Evolutionary conservation across 164 flowering plant genomes (phyloP), one percentile per base, ranked within the genome.

Genomic region (Dillenia turbinata): DNA sequence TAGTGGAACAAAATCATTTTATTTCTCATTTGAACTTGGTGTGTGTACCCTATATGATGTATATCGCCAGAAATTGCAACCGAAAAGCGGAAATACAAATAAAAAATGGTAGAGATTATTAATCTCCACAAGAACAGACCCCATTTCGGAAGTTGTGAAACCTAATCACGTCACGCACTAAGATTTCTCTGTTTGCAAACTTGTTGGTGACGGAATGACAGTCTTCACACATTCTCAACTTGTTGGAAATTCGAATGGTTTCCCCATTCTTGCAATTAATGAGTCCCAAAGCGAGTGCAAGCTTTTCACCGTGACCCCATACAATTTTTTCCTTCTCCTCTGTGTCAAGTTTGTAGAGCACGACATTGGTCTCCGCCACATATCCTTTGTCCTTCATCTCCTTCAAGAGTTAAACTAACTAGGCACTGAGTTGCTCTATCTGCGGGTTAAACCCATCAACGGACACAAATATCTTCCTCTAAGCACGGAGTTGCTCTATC

Each of bases 51-150:
- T 33, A 7, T 33, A 33, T 5, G 5, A 33, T 5, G 40, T 33
- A 33, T 4, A 33, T 33, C 33, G 33, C 33, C 33, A 26, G 33
- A 26, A 26, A 5, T 26, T 1, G 33, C 33, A 26, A 26, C 33
- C 33, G 2, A 26, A 26, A 26, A 26, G 33, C 33, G 2, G 2
- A 5, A 33, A 33, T 33, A 33, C 6, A 33, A 33, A 33, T 33
- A 33, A 33, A 33, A 26, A 33, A 33, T 4, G 40, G 7, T 33
- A 7, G 4, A 44, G 52, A 47, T 76, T 75, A 89, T 93, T 94
- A 91, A 78, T 93, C 94, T 12, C 80, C 81, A 71, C 98, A 93
- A 3, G 98, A 93, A 69, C 97, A 93, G 15, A 75, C 71, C 33
- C 98, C 97, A 72, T 90, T 76, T 55, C 54, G 69, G 70, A 93